Evolutionary conservation across 164 flowering plant genomes (phyloP), one percentile per base, ranked within the genome.

Genomic region (Dillenia turbinata): DNA sequence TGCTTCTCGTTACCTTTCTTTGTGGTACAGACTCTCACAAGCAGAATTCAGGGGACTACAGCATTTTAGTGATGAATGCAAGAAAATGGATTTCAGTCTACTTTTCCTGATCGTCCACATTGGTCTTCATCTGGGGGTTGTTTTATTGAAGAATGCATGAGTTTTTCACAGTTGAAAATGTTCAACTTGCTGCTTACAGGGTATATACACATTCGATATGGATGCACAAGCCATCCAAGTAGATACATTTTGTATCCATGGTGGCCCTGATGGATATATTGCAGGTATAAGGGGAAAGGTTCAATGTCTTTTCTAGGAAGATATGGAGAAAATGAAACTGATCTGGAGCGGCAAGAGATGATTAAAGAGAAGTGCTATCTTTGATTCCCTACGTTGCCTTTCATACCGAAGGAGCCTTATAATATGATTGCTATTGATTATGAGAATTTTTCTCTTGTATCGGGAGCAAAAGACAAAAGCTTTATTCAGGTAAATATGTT

Each of bases 371-470:
- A 92, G 74, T 92, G 98, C 71, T 89, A 66, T 72, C 95, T 92
- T 53, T 83, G 91, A 14, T 92, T 92, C 68, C 98, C 98, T 14
- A 89, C 89, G 26, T 61, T 92, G 71, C 98, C 98, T 9, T 89
- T 92, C 60, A 89, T 92, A 26, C 96, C 98, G 13, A 92, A 92
- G 80, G 81, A 79, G 65, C 92, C 98, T 9, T 92, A 89, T 71
- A 95, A 92, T 75, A 96, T 92, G 58, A 86, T 92, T 61, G 98
- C 88, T 44, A 92, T 96, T 50, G 98, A 92, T 75, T 92, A 92
- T 67, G 87, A 89, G 75, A 89, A 80, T 45, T 92, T 71, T 58
- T 69, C 96, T 65, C 86, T 92, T 65, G 97, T 92, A 56, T 92
- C 97, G n/a, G 96, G 98, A 51, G 91, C 98, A 3, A 92, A 89